Percentiles rank a stretch among this genome's conserved stretches.
phyloP scores from a whole-genome alignment of 1,284 basidiomycete genomes.

The Phylloporus sp. region DNA sequence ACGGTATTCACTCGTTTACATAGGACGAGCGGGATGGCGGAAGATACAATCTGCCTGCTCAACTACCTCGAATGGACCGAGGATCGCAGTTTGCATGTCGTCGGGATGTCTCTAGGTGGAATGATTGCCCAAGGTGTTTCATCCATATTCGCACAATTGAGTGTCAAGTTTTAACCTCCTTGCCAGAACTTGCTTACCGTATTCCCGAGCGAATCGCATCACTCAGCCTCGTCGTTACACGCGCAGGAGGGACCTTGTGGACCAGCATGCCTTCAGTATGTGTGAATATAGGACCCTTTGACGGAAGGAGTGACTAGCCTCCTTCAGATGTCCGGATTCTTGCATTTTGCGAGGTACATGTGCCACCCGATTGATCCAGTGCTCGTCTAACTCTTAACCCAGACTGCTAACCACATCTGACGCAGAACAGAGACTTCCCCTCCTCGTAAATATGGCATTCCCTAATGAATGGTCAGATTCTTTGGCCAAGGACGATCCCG shows the following conservation, averaged over 20 bases:
- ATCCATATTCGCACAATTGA: neutral
- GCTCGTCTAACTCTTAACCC: constrained; percentile 11
- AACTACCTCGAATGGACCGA: constrained; percentile 76
- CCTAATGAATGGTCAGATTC: constrained; percentile 62
- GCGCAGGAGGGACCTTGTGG: constrained; percentile 46
- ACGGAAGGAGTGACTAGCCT: neutral
- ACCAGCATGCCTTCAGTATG: constrained; percentile 31
- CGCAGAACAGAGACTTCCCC: constrained; percentile 46
- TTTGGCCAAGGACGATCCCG: constrained; percentile 50
- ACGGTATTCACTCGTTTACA: neutral
- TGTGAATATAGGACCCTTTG: neutral
- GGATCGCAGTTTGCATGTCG: constrained; percentile 66
- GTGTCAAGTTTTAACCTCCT: neutral
- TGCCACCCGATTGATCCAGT: too few relatives aligned
- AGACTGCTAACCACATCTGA: constrained; percentile 19
- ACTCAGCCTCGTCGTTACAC: constrained; percentile 72
- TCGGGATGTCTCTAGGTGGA: constrained; percentile 83
- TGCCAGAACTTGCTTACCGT: constrained; percentile 62
- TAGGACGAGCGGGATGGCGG: constrained; percentile 78
- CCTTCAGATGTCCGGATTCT: constrained; percentile 16
- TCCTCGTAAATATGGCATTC: constrained; percentile 64
- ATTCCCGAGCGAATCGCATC: constrained; percentile 73
- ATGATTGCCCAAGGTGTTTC: constrained; percentile 79
- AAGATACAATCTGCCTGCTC: constrained; percentile 72
- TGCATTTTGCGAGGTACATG: constrained; percentile 26